Conservation (phyloP, 345 rosid genomes). For the Gossypium longicalyx region DNA sequence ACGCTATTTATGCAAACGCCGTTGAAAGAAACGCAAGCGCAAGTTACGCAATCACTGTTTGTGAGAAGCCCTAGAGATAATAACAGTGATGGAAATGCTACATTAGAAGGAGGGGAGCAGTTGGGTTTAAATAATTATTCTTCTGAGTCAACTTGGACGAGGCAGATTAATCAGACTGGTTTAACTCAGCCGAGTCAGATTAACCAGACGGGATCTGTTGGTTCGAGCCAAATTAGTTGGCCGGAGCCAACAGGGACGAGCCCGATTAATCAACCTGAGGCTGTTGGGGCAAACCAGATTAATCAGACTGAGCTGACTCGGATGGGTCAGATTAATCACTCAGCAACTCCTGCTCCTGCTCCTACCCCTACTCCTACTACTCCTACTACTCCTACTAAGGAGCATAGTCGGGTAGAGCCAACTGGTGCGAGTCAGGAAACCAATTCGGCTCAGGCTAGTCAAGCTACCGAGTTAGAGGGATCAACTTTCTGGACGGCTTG, state of each 20-base stretch:
- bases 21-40: background rate
- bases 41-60: background rate
- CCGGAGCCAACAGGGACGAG: background rate
- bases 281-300: background rate
- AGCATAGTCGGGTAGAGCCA: background rate
- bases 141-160: conserved; percentile 18
- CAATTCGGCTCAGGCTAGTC: conserved; percentile 20
- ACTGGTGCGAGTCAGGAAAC: background rate
- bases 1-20: background rate
- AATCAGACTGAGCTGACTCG: background rate
- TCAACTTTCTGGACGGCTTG: conserved; percentile 89
- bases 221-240: background rate
- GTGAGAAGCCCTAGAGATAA: conserved; percentile 15
- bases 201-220: conserved; percentile 4
- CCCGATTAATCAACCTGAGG: background rate
- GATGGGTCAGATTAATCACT: background rate
- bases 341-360: conserved; percentile 17
- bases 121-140: conserved; percentile 24
- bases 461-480: conserved; percentile 18
- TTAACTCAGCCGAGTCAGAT: conserved; percentile 12
- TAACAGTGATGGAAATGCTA: background rate
- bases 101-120: conserved; percentile 16
- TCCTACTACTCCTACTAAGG: background rate
- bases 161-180: background rate
- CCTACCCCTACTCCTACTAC: background rate